A percentile compares a stretch with the other conserved stretches of the same genome.
Conservation (phyloP, 495 filamentous ascomycete species). For the Evansstolkia leycettana region DNA sequence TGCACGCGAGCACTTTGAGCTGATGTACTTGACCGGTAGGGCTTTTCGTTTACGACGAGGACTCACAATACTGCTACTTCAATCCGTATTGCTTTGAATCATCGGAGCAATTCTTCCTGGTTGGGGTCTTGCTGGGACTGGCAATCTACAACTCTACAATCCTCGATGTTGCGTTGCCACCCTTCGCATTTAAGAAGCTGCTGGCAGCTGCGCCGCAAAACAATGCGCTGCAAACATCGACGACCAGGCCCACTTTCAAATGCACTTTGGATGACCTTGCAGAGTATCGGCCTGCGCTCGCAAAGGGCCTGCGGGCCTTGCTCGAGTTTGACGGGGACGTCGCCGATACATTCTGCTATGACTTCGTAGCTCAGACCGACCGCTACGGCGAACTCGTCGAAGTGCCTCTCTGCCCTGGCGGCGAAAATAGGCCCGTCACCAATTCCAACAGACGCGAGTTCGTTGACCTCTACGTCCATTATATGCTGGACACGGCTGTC, state of each 20-base stretch:
- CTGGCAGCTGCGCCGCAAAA: conserved; percentile 55
- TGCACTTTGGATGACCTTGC: conserved; percentile 77
- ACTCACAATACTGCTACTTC: conserved; percentile 90
- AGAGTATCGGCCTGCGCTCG: conserved; percentile 69
- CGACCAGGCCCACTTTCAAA: conserved; percentile 48
- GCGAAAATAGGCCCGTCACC: conserved; percentile 67
- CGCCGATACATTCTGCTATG: conserved; percentile 65
- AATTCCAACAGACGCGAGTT: conserved; percentile 78
- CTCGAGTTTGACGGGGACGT: conserved; percentile 82
- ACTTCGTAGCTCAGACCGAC: conserved; percentile 70
- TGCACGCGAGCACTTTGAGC: no score
- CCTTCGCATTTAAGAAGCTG: conserved; percentile 87
- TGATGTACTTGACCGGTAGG: conserved; percentile 30
- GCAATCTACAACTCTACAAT: conserved; percentile 98
- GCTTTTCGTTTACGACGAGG: conserved; percentile 89
- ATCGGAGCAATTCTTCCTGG: conserved; percentile 86
- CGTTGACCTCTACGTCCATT: conserved; percentile 75
- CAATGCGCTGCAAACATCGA: conserved; percentile 36
- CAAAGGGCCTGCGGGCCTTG: conserved; percentile 61
- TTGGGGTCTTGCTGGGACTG: conserved; percentile 77
- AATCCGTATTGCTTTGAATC: conserved; percentile 87
- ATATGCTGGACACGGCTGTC: conserved; percentile 70
- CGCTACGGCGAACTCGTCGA: conserved; percentile 56
- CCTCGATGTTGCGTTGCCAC: conserved; percentile 78
- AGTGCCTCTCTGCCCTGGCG: conserved; percentile 63